Evolutionary conservation across 768 basidiomycete species (phyloP).

Genomic region (Hydnomerulius pinastri): DNA sequence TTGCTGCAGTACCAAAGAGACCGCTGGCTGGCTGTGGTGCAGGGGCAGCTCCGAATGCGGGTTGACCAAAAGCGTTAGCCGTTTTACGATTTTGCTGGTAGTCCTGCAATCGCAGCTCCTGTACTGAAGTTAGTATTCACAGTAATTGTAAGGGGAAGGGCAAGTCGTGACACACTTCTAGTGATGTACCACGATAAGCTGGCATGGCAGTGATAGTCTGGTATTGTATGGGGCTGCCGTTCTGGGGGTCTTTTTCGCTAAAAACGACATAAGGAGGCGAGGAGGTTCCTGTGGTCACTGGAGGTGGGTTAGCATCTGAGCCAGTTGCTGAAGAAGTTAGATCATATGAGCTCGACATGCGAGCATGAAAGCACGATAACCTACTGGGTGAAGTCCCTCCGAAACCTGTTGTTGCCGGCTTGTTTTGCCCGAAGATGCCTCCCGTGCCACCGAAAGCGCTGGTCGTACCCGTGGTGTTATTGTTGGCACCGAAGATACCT

Average conservation of each 20-base stretch:
- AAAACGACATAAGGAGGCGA: conserved; percentile 62
- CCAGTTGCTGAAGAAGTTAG: conserved; percentile 26
- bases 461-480: conserved; percentile 24
- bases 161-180: conserved; percentile 54
- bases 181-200: conserved; percentile 72
- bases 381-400: conserved; percentile 38
- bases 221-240: conserved; percentile 55
- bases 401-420: conserved; percentile 46
- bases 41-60: conserved; percentile 32
- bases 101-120: conserved; percentile 80
- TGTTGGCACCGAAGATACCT: conserved; percentile 37
- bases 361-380: conserved; percentile 6
- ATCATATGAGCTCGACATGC: conserved; percentile 9
- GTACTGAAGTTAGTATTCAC: conserved; percentile 4
- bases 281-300: conserved; percentile 68
- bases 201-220: conserved; percentile 84
- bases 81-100: conserved; percentile 75
- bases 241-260: conserved; percentile 65
- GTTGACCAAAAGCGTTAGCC: conserved; percentile 60
- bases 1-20: conserved; percentile 28
- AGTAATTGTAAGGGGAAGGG: background rate
- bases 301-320: conserved; percentile 43
- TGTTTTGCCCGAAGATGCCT: conserved; percentile 61
- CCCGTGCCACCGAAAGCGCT: conserved; percentile 47
- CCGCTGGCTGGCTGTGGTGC: conserved; percentile 25